A percentile compares a stretch with the other conserved stretches of the same genome.
Conservation (phyloP, 805 yeast species). For the Candida chauliodis region DNA sequence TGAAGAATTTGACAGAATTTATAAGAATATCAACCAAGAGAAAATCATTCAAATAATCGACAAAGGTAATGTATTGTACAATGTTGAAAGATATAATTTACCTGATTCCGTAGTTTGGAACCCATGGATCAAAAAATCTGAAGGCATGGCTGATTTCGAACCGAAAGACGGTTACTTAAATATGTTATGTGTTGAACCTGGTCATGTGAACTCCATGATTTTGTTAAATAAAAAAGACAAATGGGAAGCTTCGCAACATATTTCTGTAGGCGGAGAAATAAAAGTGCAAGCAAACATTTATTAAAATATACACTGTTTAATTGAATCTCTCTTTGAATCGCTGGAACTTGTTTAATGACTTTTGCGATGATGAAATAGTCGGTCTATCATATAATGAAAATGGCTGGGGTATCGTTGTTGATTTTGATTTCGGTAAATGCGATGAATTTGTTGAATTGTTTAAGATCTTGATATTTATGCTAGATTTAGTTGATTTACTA, state of each 20-base stretch:
- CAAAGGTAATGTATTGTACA: constrained; percentile 66
- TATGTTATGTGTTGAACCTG: constrained; percentile 96
- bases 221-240: constrained; percentile 63
- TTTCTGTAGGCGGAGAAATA: constrained; percentile 57
- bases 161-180: constrained; percentile 80
- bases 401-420: constrained; percentile 25
- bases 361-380: constrained; percentile 39
- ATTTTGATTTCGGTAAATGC: constrained; percentile 7
- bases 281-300: constrained; percentile 53
- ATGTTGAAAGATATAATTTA: constrained; percentile 61
- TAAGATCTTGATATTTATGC: neutral
- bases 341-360: constrained; percentile 33
- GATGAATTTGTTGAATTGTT: constrained; percentile 7
- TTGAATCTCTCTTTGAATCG: constrained; percentile 30
- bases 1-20: constrained; percentile 84
- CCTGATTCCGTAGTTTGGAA: constrained; percentile 90
- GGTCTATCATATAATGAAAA: constrained; percentile 33
- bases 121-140: constrained; percentile 88
- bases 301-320: constrained; percentile 13
- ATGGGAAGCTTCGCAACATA: constrained; percentile 71
- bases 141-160: constrained; percentile 79
- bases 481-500: constrained; percentile 1
- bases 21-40: constrained; percentile 53
- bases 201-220: constrained; percentile 71
- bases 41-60: constrained; percentile 66